Evolutionary conservation across 441 rosid genomes (phyloP), one percentile per base, ranked within the genome.

Genomic region (Aleurites moluccanus): DNA sequence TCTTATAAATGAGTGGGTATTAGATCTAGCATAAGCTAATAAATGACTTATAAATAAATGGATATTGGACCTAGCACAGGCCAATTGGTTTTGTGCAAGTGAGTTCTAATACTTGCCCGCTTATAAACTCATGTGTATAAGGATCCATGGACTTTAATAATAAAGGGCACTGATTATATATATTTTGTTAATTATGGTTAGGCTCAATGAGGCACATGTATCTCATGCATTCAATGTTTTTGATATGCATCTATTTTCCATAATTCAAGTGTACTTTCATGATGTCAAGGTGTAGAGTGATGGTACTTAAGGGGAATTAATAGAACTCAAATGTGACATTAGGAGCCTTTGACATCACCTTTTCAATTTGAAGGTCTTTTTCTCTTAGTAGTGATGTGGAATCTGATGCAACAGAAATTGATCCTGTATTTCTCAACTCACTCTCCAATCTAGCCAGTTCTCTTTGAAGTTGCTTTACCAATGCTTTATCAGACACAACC

Each of bases 401-500:
- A 79, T 88, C 89, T 70, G 79, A 62, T 71, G 73, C 67, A 52
- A 52, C 77, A 42, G 87, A 50, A 56, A 76, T 74, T 56, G 89
- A 70, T 79, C 87, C 87, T 28, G 80, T 11, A 65, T 77, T 86
- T 84, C 80, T 88, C 84, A 92, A 63, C 82, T 93, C 97, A 20
- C 81, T 85, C 85, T 91, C 98, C 88, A 96, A 78, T 82, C 86
- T 88, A 75, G 96, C 90, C 79, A 96, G 80, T 80, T 93, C 99
- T 56, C 84, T 87, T 77, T 92, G 98, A 72, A 96, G 85, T 77
- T 92, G 97, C 89, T 87, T 96, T 60, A 96, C 94, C 86, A 88
- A 83, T 74, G 91, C 95, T 83, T 91, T 96, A 80, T 96, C 99
- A 56, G 99, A 93, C 80, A 92, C 87, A 3, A 96, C 91, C 10